These are phyloP conservation scores for Ceriops zippeliana DNA, from an alignment of 345 rosid species.

Conservation along the genomic window DNA sequence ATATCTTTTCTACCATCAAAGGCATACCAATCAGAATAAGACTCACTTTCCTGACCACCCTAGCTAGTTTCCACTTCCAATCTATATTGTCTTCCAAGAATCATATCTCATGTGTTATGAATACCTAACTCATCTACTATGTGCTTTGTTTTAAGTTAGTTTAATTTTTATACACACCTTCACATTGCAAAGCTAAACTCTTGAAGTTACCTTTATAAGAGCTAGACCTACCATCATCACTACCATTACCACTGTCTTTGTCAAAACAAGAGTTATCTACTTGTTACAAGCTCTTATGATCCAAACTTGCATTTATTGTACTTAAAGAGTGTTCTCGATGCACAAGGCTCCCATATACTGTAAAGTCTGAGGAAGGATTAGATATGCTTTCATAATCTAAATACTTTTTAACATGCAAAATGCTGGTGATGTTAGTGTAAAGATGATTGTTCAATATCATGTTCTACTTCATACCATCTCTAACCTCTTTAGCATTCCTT, in stretches of 20 bases:
- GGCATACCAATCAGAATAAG: constrained; percentile 7
- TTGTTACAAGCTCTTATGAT: constrained; percentile 5
- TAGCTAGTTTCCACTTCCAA: constrained; percentile 16
- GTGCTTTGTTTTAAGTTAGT: constrained; percentile 12
- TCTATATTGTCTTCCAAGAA: constrained; percentile 7
- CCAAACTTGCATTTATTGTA: constrained; percentile 3
- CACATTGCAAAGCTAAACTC: constrained; percentile 3
- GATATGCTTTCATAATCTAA: neutral
- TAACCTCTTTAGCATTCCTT: neutral
- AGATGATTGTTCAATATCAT: neutral
- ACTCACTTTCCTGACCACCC: neutral
- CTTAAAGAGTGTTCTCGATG: no score
- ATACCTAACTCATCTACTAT: constrained; percentile 11
- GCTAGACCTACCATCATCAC: neutral
- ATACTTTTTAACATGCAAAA: neutral
- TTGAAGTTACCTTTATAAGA: constrained; percentile 3
- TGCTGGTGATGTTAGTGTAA: neutral
- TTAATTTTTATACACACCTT: constrained; percentile 14
- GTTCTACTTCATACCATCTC: constrained; percentile 6
- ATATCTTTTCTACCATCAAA: constrained; percentile 9
- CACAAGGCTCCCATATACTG: no score
- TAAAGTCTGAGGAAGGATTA: no score
- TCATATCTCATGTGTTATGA: constrained; percentile 5
- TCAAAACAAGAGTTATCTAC: constrained; percentile 9
- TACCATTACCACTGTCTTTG: constrained; percentile 5